Base-by-base conservation (phyloP, 106 monocot species). In the Dendrobium officinale region DNA sequence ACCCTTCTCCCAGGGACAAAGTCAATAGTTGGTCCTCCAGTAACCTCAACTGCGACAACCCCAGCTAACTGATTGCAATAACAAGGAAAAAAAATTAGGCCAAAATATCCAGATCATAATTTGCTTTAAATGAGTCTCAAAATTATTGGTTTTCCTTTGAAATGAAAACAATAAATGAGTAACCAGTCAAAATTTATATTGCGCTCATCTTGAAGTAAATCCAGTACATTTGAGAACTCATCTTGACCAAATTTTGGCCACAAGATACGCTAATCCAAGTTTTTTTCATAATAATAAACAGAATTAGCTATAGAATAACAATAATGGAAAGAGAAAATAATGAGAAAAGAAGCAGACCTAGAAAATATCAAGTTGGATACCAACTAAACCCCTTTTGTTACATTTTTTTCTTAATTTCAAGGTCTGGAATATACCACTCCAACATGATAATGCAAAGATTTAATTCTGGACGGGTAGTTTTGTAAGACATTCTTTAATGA, bases 1-100 rank as follows among this genome's bases (percentile, higher is more conserved):
- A 94, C 98, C 89, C 80, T 88, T 90, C 98, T 87, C 18, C 98
- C 98, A 15, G 94, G 92, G 68, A 83, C 85, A 80, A 98, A 98
- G 64, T 92, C 87, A 78, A 98, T 80, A 3, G 92, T 89, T 6
- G 97, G 97, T 24, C 93, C 93, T 75, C 93, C 93, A 61, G 93
- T 93, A 83, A 93, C 87, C 84, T 93, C 93, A 83, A 98, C 94
- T 55, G 98, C 98, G 86, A 98, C 92, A 49, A 94, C 94, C 88
- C 97, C 97, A 85, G 97, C 94, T 84, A 98, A 88, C 97, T 98
- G 79, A 74, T 67, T 6, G 77, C 27, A 31, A 73, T 51, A 51
- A 51, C 13, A 51, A 13, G 13, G 51, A 2, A 51, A 51, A 51
- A 51, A 13, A 51, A 51, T 51, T 51, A 13, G 51, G 3, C 13